A percentile compares a stretch with the other conserved stretches of the same genome.
phyloP scores from a whole-genome alignment of 2,329 filamentous ascomycete genomes.

The Salinomyces thailandicus region DNA sequence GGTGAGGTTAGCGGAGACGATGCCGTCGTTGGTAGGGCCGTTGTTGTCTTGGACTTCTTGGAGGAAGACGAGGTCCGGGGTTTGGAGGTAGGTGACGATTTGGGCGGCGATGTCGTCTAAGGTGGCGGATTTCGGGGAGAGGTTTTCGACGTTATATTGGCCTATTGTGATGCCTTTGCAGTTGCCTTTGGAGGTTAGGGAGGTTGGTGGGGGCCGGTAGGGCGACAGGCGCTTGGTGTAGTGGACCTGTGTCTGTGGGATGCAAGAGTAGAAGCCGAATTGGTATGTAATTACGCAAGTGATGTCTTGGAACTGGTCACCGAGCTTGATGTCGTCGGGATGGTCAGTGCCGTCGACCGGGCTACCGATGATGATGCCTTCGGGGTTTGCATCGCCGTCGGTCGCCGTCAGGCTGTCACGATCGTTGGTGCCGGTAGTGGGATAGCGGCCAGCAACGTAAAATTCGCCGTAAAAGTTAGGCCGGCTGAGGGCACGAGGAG shows the following conservation, averaged over 20 bases:
- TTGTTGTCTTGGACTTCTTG: constrained; percentile 62
- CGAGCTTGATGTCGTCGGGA: constrained; percentile 49
- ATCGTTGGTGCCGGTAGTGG: constrained; percentile 49
- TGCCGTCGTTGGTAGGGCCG: constrained; percentile 50
- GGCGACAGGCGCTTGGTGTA: constrained; percentile 38
- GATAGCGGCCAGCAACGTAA: constrained; percentile 58
- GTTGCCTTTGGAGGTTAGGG: constrained; percentile 43
- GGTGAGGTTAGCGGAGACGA: constrained; percentile 48
- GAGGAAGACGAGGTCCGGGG: constrained; percentile 56
- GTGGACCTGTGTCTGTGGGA: constrained; percentile 50
- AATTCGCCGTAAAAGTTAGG: constrained; percentile 58
- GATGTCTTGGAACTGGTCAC: constrained; percentile 54
- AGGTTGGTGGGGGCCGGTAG: constrained; percentile 40
- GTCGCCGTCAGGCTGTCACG: constrained; percentile 56
- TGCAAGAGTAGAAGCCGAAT: constrained; percentile 59
- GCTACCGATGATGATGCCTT: constrained; percentile 53
- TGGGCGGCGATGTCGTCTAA: constrained; percentile 51
- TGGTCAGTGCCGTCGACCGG: constrained; percentile 57
- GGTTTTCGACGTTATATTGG: constrained; percentile 62
- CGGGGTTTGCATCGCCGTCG: constrained; percentile 56
- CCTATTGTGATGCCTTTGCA: constrained; percentile 55
- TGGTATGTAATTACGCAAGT: constrained; percentile 57
- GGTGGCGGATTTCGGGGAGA: constrained; percentile 46
- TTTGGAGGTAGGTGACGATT: constrained; percentile 53
- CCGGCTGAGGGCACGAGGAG: constrained; percentile 46